These are phyloP conservation scores for Chloridella minuta DNA, from an alignment of 352 stramenopile genomes.

Conservation along the genomic window DNA sequence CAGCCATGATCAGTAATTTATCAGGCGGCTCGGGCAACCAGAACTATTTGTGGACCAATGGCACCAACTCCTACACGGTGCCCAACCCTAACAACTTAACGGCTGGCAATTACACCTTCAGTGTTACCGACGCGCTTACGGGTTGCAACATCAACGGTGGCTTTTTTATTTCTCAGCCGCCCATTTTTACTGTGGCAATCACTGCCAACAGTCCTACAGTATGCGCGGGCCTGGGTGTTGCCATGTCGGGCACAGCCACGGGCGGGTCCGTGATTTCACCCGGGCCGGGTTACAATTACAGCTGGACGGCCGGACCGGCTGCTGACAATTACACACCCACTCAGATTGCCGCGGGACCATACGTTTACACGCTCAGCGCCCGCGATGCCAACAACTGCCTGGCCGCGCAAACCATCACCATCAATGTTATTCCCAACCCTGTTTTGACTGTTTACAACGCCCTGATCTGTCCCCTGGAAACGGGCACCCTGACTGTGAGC, in stretches of 20 bases:
- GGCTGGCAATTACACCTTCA: not conserved
- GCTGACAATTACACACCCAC: not conserved
- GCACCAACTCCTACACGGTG: not conserved
- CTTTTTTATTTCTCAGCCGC: not conserved
- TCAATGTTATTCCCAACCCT: not conserved
- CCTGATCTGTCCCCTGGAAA: not conserved
- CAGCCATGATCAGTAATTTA: not conserved
- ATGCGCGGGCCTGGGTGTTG: not conserved
- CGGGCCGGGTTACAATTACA: not conserved
- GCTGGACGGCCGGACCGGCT: not conserved
- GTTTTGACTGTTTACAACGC: not conserved
- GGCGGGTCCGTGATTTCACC: not conserved
- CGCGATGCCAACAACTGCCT: not conserved
- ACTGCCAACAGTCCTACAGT: not conserved
- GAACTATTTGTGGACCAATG: not conserved
- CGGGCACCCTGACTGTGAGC: not conserved
- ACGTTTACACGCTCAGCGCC: not conserved
- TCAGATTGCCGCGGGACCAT: not conserved
- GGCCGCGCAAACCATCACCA: not conserved
- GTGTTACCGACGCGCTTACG: not conserved
- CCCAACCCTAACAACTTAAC: not conserved
- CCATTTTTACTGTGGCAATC: not conserved
- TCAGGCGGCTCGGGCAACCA: not conserved
- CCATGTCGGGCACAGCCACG: not conserved
- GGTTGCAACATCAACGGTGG: not conserved